Evolutionary conservation across 106 monocot genomes (phyloP).

Genomic region (Dendrobium nobile): DNA sequence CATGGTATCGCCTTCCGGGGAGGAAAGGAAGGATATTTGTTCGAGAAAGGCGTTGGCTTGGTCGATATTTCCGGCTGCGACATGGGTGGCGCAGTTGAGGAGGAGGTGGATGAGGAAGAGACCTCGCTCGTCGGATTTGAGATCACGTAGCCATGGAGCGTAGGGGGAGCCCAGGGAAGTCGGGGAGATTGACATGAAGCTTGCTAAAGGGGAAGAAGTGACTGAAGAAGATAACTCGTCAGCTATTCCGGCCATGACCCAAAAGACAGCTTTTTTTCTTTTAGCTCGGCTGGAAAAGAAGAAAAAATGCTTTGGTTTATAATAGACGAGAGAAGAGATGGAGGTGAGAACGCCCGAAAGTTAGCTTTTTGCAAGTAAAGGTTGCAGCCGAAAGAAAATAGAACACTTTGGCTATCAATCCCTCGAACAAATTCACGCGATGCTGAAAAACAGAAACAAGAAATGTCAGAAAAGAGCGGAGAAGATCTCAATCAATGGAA

Average conservation of each 20-base stretch:
- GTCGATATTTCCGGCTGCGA: slow-evolving; percentile 28
- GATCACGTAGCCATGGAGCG: slow-evolving; percentile 12
- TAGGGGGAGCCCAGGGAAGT: neutral
- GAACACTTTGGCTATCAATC: neutral
- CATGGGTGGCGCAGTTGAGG: slow-evolving; percentile 30
- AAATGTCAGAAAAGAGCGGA: neutral
- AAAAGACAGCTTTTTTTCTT: neutral
- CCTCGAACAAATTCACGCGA: neutral
- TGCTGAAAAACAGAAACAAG: neutral
- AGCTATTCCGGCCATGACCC: neutral
- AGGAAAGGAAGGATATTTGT: slow-evolving; percentile 30
- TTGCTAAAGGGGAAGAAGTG: slow-evolving; percentile 21
- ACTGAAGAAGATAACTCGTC: slow-evolving; percentile 16
- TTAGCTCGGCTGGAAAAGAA: neutral
- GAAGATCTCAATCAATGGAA: neutral
- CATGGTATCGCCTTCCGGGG: slow-evolving; percentile 30
- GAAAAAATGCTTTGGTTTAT: too few species aligned
- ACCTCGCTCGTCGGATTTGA: slow-evolving; percentile 28
- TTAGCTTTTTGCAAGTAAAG: neutral
- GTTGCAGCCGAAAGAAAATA: neutral
- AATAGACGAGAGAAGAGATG: neutral
- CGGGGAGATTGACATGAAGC: slow-evolving; percentile 18
- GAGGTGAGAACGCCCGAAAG: neutral
- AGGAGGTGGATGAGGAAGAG: slow-evolving; percentile 39
- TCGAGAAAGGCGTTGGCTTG: slow-evolving; percentile 37